Evolutionary conservation across 2,329 filamentous ascomycete species (phyloP), one percentile per base, ranked within the genome.

Genomic region (Fulvia fulva): DNA sequence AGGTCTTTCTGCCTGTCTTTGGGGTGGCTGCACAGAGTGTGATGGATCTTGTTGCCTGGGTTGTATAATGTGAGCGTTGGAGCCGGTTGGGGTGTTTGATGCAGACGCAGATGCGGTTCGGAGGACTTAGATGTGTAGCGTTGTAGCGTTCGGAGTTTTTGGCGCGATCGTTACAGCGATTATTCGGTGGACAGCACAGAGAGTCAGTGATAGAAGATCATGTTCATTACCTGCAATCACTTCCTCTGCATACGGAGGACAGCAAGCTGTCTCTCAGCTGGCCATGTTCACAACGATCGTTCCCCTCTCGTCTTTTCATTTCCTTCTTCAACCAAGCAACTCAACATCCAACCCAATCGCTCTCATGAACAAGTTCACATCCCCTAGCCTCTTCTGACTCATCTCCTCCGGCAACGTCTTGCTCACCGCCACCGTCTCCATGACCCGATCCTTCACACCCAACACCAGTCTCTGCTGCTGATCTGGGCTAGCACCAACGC

Each of bases 291-390:
- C 49, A 51, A 26, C 49, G 16, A 22, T 51, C 19, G 2, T 11
- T 14, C 37, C 19, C 28, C 7, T 37, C 8, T 21, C 1, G 5
- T 11, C 28, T 22, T 25, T 23, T 2, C 28, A 6, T 12, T 23
- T 49, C 26, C 9, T 43, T 32, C 21, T 45, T 79, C 76, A 86
- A 66, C 82, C 83, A 63, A 87, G 79, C 67, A 87, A 74, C 65
- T 97, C 94, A 52, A 99, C 94, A 78, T 99, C 94, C 72, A 99
- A 82, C n/a, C 94, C 94, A 75, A 99, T 97, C 56, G 93, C 94
- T 70, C 91, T 88, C 92, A 99, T 97, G 75, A 99, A 99, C 56
- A 99, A 78, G 73, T 99, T 99, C 66, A 99, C 94, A 71, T 96
- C 96, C 58, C 88, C 87, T 58, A 96, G 80, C 59, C 93, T 87